Evolutionary conservation across 2,329 filamentous ascomycete species (phyloP), one percentile per base, ranked within the genome.

Genomic region (Xylariaceae sp.): DNA sequence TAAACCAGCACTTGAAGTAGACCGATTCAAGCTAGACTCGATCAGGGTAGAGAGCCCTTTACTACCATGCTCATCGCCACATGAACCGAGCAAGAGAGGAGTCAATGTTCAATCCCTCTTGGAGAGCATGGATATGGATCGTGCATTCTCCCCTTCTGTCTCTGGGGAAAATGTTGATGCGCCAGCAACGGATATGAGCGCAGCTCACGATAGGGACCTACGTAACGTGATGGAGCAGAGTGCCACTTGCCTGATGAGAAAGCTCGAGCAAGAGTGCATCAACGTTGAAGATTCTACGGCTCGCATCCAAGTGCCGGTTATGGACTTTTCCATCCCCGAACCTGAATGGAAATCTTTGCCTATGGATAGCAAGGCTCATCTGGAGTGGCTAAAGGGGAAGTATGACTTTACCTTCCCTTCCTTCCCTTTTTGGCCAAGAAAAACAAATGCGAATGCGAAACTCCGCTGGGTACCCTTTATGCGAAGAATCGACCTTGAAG

Each of bases 391-490:
- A 19, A 21, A 32, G 14, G 29, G 40, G 19, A 33, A 34, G 3
- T 36, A 33, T 18, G 29, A 17, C 3, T n/a, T n/a, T n/a, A n/a
- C n/a, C n/a, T n/a, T n/a, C n/a, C n/a, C n/a, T n/a, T 29, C 35
- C 3, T 35, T 56, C 11, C 37, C 48, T 13, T 16, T 19, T 9
- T 56, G 47, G 41, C 38, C 41, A 12, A 50, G 39, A 19, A 27
- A 48, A 14, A 27, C 34, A 5, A 31, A 42, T 21, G 34, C 27
- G 16, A 50, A 58, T 26, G 36, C 31, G 37, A 36, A 49, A 23
- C 47, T 60, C 35, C 40, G 48, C 9, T 60, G 57, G 58, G 46
- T 43, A 11, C 54, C 56, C 2, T 56, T 60, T 29, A 40, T 46
- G 18, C 43, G 40, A 7, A 51, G 36, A 5, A 27, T 50, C 19